Percentiles rank a stretch among this genome's conserved stretches.
phyloP scores from a whole-genome alignment of 1,139 yeast species.

The Keqinozyma sinolaborantium region DNA sequence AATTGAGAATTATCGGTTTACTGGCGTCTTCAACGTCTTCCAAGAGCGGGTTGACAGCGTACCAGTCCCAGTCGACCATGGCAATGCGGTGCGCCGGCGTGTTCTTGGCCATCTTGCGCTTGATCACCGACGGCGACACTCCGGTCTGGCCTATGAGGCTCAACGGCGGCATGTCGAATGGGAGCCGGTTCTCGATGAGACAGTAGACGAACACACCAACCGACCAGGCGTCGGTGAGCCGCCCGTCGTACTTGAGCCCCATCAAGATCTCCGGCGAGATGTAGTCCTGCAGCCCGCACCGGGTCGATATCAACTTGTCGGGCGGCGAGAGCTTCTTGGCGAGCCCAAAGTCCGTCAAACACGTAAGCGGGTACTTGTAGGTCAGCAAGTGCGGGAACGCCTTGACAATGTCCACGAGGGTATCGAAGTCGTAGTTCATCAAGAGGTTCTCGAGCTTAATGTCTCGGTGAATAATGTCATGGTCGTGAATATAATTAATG shows the following conservation, averaged over 20 bases:
- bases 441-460: conserved; percentile 80
- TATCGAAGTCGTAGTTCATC: conserved; percentile 31
- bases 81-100: conserved; percentile 88
- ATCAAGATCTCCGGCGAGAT: conserved; percentile 89
- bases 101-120: conserved; percentile 50
- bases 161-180: conserved; percentile 68
- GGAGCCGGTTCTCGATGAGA: conserved; percentile 77
- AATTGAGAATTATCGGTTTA: conserved; percentile 20
- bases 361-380: conserved; percentile 41
- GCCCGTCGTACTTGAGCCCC: conserved; percentile 89
- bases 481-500: conserved; percentile 66
- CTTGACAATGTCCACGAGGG: conserved; percentile 7
- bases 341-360: conserved; percentile 85
- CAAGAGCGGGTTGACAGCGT: conserved; percentile 19
- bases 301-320: conserved; percentile 65
- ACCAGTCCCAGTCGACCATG: conserved; percentile 91
- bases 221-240: conserved; percentile 91
- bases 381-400: conserved; percentile 2
- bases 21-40: conserved; percentile 15
- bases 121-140: conserved; percentile 43
- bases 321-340: conserved; percentile 62
- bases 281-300: conserved; percentile 96
- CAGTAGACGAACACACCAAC: conserved; percentile 87
- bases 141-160: conserved; percentile 29
- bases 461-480: conserved; percentile 78